Evolutionary conservation across 768 basidiomycete genomes (phyloP).

Genomic region (Boletus tomentosulus): DNA sequence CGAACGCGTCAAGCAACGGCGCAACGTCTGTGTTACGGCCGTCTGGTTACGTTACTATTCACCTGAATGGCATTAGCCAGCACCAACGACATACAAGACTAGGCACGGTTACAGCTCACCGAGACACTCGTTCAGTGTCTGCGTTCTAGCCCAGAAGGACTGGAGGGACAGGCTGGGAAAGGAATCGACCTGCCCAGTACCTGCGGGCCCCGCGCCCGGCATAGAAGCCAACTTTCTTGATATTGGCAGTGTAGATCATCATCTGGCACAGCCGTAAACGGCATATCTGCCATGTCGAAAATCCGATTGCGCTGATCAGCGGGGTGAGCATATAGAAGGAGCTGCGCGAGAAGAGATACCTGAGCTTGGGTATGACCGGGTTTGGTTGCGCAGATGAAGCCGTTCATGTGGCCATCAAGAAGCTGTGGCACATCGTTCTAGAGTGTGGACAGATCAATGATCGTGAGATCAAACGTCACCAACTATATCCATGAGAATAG

Average conservation of each 20-base stretch:
- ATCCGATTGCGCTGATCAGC: constrained; percentile 39
- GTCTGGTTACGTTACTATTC: constrained; percentile 41
- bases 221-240: constrained; percentile 41
- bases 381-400: too few relatives aligned
- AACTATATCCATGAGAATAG: constrained; percentile 18
- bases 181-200: constrained; percentile 39
- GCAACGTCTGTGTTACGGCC: constrained; percentile 42
- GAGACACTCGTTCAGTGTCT: constrained; percentile 42
- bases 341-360: constrained; percentile 10
- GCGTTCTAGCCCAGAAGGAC: constrained; percentile 41
- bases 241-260: constrained; percentile 33
- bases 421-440: constrained; percentile 32
- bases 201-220: constrained; percentile 47
- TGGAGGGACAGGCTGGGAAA: background rate
- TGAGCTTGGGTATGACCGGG: constrained; percentile 1
- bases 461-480: constrained; percentile 28
- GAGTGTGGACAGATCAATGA: constrained; percentile 36
- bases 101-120: constrained; percentile 36
- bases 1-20: constrained; percentile 45
- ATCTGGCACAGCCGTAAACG: constrained; percentile 42
- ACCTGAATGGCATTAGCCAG: constrained; percentile 32
- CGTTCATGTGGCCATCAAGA: too few relatives aligned
- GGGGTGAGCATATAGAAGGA: constrained; percentile 10
- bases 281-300: constrained; percentile 45
- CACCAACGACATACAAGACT: background rate